Base-by-base conservation (phyloP, 1,284 basidiomycete genomes). In the Abortiporus biennis region DNA sequence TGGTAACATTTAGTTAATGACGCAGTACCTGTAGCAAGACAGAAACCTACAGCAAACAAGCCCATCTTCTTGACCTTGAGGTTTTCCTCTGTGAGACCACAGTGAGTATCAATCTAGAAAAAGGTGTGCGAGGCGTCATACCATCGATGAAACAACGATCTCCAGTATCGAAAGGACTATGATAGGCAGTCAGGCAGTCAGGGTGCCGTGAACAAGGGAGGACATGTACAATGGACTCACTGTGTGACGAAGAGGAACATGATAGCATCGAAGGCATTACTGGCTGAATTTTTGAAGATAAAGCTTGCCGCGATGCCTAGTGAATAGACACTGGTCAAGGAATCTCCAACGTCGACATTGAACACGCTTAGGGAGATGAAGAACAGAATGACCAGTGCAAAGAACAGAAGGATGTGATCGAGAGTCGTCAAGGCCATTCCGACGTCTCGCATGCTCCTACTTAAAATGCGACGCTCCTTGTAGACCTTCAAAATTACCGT, bases 181-280 rank as follows among this genome's bases (percentile, higher is more conserved):
- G 27, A 38, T 15, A 27, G 42, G 13, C 27, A 46, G 38, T 61
- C 36, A 67, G 50, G 31, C 44, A 20, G 6, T 17, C 9, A 33
- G 35, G n/a, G 43, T 16, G n/a, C 25, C 15, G 19, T 43, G 11
- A 33, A 31, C 32, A 36, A 34, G 40, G 20, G 30, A 27, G 40
- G 29, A 40, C 36, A 17, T 25, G 21, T 4, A n/a, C 6, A 6
- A 19, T 40, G 24, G 16, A 67, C 78, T 45, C 49, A 85, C 80
- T 88, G 85, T 4, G 83, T 81, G 32, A 87, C 83, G 57, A 87
- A 88, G 50, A 87, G 59, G 57, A 87, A 84, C 72, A 86, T 82
- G 54, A 87, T 79, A 32, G 84, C 72, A 61, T 87, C 85, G 53
- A 88, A 88, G 30, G 78, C 78, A 44, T 66, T 73, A 45, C 76